Conservation (phyloP, 176 grass and related monocot genomes). For the Coix lacrymajobi region DNA sequence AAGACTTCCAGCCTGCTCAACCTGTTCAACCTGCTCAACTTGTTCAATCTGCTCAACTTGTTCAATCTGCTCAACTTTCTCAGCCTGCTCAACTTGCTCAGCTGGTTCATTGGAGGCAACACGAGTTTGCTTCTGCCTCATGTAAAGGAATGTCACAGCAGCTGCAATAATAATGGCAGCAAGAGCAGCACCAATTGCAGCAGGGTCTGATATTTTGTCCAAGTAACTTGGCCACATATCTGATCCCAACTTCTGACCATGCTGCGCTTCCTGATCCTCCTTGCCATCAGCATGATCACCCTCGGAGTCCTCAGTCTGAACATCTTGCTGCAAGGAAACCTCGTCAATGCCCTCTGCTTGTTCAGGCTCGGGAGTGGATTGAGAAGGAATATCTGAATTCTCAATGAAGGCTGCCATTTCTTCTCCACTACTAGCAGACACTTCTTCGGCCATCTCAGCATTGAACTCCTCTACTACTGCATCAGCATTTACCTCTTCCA, state of each 20-base stretch:
- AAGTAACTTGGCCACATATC: conserved; percentile 10
- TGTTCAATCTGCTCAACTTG: neutral
- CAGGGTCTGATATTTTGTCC: conserved; percentile 14
- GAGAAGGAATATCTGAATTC: neutral
- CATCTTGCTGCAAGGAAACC: conserved; percentile 15
- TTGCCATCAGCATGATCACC: conserved; percentile 1
- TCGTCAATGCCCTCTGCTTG: conserved; percentile 1
- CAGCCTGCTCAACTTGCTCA: neutral
- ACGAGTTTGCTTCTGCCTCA: conserved; percentile 35
- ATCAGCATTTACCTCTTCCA: neutral
- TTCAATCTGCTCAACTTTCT: neutral
- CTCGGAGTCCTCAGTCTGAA: conserved; percentile 18
- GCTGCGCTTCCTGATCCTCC: conserved; percentile 5
- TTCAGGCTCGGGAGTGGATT: conserved; percentile 4
- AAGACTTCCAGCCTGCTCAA: neutral
- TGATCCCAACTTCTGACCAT: neutral
- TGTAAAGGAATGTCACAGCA: conserved; percentile 9
- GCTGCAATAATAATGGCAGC: conserved; percentile 32
- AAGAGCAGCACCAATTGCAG: conserved; percentile 25
- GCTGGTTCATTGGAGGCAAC: neutral
- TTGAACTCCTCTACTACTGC: conserved; percentile 7
- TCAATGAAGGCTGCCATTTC: neutral
- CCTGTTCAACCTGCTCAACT: neutral
- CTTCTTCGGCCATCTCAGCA: conserved; percentile 22
- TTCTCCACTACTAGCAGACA: conserved; percentile 2